These are phyloP conservation scores for Gastrolobium bilobum DNA, from an alignment of 306 rosid species.

Conservation along the genomic window DNA sequence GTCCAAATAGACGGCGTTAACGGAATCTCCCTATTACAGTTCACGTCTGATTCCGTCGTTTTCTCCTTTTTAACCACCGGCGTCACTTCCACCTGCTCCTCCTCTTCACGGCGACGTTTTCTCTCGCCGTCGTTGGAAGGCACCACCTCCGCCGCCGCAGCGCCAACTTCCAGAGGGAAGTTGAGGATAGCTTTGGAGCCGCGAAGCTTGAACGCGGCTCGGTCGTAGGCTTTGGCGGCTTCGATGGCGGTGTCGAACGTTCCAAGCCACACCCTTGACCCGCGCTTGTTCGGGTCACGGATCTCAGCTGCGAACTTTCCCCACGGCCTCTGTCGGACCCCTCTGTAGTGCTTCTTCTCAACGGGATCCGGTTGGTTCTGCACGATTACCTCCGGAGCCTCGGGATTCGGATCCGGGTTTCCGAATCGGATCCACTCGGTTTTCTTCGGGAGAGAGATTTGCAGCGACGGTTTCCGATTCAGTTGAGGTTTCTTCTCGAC, in stretches of 20 bases:
- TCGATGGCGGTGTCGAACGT: slow-evolving; percentile 84
- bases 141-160: background rate
- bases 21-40: slow-evolving; percentile 56
- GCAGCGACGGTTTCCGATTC: slow-evolving; percentile 64
- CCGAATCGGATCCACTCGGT: slow-evolving; percentile 77
- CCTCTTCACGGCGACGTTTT: slow-evolving; percentile 63
- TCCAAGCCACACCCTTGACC: slow-evolving; percentile 88
- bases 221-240: slow-evolving; percentile 87
- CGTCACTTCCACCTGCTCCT: slow-evolving; percentile 43
- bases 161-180: slow-evolving; percentile 69
- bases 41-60: slow-evolving; percentile 42
- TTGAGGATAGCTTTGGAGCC: slow-evolving; percentile 89
- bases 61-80: slow-evolving; percentile 65
- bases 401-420: slow-evolving; percentile 34
- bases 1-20: slow-evolving; percentile 88
- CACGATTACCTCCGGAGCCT: background rate
- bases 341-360: slow-evolving; percentile 68
- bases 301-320: slow-evolving; percentile 93
- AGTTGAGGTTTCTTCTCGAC: slow-evolving; percentile 32
- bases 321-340: slow-evolving; percentile 88
- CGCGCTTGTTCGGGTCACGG: slow-evolving; percentile 81
- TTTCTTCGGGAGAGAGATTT: slow-evolving; percentile 67
- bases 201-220: slow-evolving; percentile 83
- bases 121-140: slow-evolving; percentile 21
- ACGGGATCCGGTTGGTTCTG: background rate